Evolutionary conservation across 345 rosid species (phyloP).

Genomic region (Eucalyptus regnans): DNA sequence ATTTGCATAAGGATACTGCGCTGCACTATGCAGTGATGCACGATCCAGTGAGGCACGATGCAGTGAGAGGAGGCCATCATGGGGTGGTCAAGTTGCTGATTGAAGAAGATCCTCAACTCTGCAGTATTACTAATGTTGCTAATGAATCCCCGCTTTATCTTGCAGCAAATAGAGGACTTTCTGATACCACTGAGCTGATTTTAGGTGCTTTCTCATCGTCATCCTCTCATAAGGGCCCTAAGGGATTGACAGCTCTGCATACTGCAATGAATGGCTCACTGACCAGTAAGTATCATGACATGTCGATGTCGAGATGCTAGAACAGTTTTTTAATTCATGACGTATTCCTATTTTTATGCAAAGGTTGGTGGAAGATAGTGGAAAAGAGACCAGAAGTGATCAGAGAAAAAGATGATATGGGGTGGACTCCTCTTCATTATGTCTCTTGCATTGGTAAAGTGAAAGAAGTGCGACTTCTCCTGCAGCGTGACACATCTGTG

Average conservation of each 20-base stretch:
- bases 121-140: background rate
- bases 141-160: background rate
- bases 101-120: background rate
- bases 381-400: background rate
- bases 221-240: background rate
- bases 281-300: background rate
- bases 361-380: background rate
- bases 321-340: background rate
- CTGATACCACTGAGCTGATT: background rate
- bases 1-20: background rate
- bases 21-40: background rate
- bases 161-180: background rate
- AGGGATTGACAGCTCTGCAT: background rate
- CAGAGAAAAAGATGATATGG: background rate
- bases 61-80: background rate
- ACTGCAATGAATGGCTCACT: background rate
- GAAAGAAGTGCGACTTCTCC: background rate
- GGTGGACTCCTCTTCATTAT: background rate
- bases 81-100: background rate
- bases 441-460: background rate
- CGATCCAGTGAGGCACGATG: too few species aligned
- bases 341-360: background rate
- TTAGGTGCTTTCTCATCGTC: background rate
- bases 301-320: background rate
- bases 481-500: background rate